Evolutionary conservation across 805 yeast genomes (phyloP).

Genomic region (Hanseniaspora hatyaiensis): DNA sequence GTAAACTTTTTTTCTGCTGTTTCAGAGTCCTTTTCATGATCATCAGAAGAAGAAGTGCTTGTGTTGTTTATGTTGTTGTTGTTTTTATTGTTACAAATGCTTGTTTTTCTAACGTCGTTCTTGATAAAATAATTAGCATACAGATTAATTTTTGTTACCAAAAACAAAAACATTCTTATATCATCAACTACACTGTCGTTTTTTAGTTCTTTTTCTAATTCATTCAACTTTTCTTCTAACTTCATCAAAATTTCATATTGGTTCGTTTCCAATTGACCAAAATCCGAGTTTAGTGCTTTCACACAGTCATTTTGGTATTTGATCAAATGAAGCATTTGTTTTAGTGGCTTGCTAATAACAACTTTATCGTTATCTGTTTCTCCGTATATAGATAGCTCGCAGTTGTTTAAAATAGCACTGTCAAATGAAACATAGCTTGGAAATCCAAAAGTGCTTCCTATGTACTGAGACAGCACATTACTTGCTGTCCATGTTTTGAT

Average conservation of each 20-base stretch:
- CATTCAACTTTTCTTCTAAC: conserved; percentile 60
- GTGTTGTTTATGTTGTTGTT: conserved; percentile 21
- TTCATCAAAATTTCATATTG: conserved; percentile 64
- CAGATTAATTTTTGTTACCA: conserved; percentile 70
- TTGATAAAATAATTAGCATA: conserved; percentile 74
- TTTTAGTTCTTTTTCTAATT: conserved; percentile 45
- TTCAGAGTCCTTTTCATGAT: neutral
- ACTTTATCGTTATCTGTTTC: conserved; percentile 29
- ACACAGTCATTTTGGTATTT: conserved; percentile 79
- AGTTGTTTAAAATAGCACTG: conserved; percentile 47
- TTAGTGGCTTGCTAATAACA: conserved; percentile 41
- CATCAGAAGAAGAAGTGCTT: conserved; percentile 1
- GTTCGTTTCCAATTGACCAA: too few species aligned
- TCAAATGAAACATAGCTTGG: conserved; percentile 88
- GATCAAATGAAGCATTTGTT: conserved; percentile 71
- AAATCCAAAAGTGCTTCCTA: conserved; percentile 87
- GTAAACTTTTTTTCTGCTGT: conserved; percentile 4
- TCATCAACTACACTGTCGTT: conserved; percentile 48
- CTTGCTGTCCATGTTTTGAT: conserved; percentile 88
- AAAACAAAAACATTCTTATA: conserved; percentile 53
- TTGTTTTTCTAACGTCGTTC: neutral
- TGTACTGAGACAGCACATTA: conserved; percentile 76
- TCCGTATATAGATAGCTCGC: conserved; percentile 25
- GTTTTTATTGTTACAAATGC: too few species aligned
- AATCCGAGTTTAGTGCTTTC: conserved; percentile 62